These are phyloP conservation scores for Smallanthus sonchifolius DNA, from an alignment of 129 eudicot genomes.

Conservation along the genomic window DNA sequence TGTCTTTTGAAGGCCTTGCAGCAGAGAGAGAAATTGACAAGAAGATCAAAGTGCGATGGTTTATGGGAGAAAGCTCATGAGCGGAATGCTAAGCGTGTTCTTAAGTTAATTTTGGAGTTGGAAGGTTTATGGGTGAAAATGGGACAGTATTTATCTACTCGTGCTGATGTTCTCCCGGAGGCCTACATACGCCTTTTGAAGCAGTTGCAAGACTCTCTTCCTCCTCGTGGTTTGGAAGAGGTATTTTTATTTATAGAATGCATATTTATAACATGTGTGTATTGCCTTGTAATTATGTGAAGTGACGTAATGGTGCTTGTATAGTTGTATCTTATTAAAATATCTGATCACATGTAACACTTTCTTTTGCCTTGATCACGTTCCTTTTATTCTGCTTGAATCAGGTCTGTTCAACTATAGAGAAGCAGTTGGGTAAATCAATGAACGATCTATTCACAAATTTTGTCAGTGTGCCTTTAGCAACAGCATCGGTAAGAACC, in stretches of 20 bases:
- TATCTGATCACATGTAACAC: not conserved
- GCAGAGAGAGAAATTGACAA: slow-evolving; percentile 78
- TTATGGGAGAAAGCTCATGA: slow-evolving; percentile 94
- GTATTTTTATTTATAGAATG: slow-evolving; percentile 28
- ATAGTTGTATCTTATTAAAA: not conserved
- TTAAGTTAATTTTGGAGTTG: slow-evolving; percentile 60
- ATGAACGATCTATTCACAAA: slow-evolving; percentile 62
- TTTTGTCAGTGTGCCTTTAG: slow-evolving; percentile 70
- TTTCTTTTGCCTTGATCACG: not conserved
- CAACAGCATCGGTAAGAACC: slow-evolving; percentile 90
- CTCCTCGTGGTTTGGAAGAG: slow-evolving; percentile 88
- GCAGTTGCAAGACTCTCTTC: slow-evolving; percentile 95
- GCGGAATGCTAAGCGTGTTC: slow-evolving; percentile 94
- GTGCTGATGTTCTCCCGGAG: slow-evolving; percentile 97
- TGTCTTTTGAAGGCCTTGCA: slow-evolving; percentile 58
- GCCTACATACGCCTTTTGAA: slow-evolving; percentile 72
- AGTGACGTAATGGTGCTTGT: not conserved
- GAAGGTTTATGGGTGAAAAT: slow-evolving; percentile 98
- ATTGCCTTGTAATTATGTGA: not conserved
- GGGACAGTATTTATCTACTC: slow-evolving; percentile 94
- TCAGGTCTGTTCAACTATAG: slow-evolving; percentile 74
- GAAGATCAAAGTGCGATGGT: slow-evolving; percentile 50
- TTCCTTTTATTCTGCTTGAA: slow-evolving; percentile 2
- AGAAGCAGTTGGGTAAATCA: slow-evolving; percentile 72
- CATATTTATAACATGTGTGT: not conserved